Evolutionary conservation across 176 grass and related monocot species (phyloP), one percentile per base, ranked within the genome.

Genomic region (Cenchrus americanus): DNA sequence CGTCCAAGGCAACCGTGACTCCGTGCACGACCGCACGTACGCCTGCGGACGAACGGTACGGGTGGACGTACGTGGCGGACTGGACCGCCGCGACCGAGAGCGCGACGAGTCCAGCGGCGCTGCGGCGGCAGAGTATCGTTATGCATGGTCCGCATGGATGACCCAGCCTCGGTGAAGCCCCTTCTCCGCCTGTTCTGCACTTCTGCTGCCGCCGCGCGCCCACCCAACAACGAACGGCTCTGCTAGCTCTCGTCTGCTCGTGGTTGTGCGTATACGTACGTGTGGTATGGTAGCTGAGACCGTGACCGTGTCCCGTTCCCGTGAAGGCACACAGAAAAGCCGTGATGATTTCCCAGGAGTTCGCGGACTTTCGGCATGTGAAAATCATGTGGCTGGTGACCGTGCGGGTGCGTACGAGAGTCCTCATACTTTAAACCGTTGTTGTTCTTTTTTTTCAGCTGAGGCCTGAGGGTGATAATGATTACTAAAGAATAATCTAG

Each of bases 391-490:
- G 32, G 6, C 30, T 7, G 50, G 27, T 10, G 37, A 24, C 27
- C 34, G 61, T 10, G 40, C 0, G 17, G 19, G 27, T 30, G 27
- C 27, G 27, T 30, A 13, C 63, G 14, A 24, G 14, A 24, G 62
- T 3, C n/a, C 37, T 15, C 18, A 32, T 44, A 22, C 11, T 4
- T 42, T 59, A 61, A 79, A 15, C 54, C 37, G 23, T 59, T 64
- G 2, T 11, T 34, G 14, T 65, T 19, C 24, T 21, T 53, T 52
- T 19, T 40, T 21, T 53, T 52, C 50, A 52, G 12, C 57, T 19
- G 85, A 81, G n/a, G n/a, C n/a, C n/a, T n/a, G n/a, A n/a, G n/a
- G 27, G 27, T 37, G 34, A 37, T 37, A 3, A 37, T 40, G 77
- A 66, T 50, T 37, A 37, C 27, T 30, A 37, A 58, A n/a, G 18